Evolutionary conservation across 371 early-diverging fungal species (phyloP).

Genomic region (Lichtheimia ramosa): DNA sequence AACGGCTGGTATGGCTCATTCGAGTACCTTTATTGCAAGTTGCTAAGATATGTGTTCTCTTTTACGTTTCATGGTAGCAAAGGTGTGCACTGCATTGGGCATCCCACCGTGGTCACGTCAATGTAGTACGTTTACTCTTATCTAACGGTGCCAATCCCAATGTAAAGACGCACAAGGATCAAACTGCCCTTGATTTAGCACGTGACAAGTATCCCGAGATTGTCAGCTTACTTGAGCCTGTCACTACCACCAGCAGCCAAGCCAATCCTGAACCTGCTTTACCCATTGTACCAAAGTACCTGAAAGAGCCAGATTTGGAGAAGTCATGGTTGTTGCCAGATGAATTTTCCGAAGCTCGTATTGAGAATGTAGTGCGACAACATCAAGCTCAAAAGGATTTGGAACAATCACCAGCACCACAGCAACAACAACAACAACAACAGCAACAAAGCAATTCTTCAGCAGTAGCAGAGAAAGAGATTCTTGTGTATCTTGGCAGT

Average conservation of each 20-base stretch:
- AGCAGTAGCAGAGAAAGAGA: slow-evolving; percentile 35
- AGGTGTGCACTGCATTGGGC: slow-evolving; percentile 81
- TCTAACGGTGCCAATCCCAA: slow-evolving; percentile 57
- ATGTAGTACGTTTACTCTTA: slow-evolving; percentile 52
- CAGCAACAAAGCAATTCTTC: not conserved
- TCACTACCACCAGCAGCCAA: slow-evolving; percentile 7
- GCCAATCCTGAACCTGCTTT: slow-evolving; percentile 36
- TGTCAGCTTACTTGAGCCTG: slow-evolving; percentile 34
- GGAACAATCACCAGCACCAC: not conserved
- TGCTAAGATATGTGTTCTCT: not conserved
- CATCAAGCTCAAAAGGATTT: slow-evolving; percentile 22
- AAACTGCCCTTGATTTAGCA: slow-evolving; percentile 62
- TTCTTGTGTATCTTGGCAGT: slow-evolving; percentile 42
- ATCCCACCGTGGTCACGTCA: slow-evolving; percentile 58
- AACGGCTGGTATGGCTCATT: slow-evolving; percentile 59
- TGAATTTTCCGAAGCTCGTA: slow-evolving; percentile 54
- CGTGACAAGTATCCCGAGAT: slow-evolving; percentile 46
- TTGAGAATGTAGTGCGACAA: slow-evolving; percentile 30
- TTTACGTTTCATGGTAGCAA: slow-evolving; percentile 7
- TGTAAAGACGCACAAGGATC: slow-evolving; percentile 55
- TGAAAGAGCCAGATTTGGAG: slow-evolving; percentile 68
- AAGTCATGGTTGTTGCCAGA: slow-evolving; percentile 76
- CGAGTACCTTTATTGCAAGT: too few species aligned
- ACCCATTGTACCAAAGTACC: slow-evolving; percentile 68
- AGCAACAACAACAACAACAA: not conserved